Evolutionary conservation across 1,284 basidiomycete species (phyloP), one percentile per base, ranked within the genome.

Genomic region (Farysia itapuensis): DNA sequence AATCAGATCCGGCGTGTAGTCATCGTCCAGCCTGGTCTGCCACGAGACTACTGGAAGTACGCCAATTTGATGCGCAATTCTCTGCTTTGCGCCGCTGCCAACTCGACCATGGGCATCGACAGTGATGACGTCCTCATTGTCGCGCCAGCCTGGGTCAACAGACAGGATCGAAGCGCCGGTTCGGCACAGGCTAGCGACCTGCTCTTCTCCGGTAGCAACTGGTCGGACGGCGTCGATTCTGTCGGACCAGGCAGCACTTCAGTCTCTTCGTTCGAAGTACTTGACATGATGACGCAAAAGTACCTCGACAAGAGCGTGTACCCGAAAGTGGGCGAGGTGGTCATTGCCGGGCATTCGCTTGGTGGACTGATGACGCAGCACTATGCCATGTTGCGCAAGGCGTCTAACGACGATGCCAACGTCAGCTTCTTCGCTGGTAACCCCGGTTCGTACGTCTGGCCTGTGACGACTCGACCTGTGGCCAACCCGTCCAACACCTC

Each of bases 21-120:
- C 28, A 48, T 72, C 39, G 48, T 54, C 29, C 51, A 68, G 19
- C 70, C 67, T 23, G 67, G 67, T 22, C 38, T 58, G 40, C 63
- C 59, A 1, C 59, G 70, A 7, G 66, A 72, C 32, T 53, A 52
- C 26, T 72, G 70, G 70, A 69, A 69, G 52, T 70, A 69, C 38
- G 52, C 66, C 35, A 71, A 67, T 35, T 23, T 73, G 38, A 48
- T 70, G 12, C 50, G 66, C 28, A 72, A 72, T 39, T 54, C 60
- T 9, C 50, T 69, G 15, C 45, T 67, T 12, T 69, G 60, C 19
- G 63, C 66, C 8, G 53, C 64, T 0, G 48, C 37, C 43, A 68
- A 70, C 35, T 35, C 42, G 19, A 39, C 52, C n/a, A 45, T 61
- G 25, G 54, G 52, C 26, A 51, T 69, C 50, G 47, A 64, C 30